phyloP scores from a whole-genome alignment of 352 stramenopile genomes.

The Globisporangium alternatum region DNA sequence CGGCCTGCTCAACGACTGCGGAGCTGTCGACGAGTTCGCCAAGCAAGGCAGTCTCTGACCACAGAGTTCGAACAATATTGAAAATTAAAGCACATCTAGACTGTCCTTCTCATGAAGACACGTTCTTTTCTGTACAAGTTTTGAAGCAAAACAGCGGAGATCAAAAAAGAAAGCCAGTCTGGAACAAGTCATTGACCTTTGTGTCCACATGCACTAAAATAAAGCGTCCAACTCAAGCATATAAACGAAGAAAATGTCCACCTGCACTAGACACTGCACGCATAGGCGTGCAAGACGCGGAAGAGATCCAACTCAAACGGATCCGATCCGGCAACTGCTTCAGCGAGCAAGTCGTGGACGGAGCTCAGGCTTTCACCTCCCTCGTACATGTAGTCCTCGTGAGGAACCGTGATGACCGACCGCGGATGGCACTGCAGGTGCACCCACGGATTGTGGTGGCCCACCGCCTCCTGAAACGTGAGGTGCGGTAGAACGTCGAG shows the following conservation, averaged over 20 bases:
- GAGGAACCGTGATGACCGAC: background rate
- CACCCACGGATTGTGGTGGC: background rate
- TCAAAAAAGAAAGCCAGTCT: no score
- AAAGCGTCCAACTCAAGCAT: background rate
- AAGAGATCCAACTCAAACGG: background rate
- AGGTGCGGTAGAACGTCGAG: background rate
- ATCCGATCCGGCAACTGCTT: background rate
- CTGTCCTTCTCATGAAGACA: background rate
- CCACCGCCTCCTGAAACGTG: background rate
- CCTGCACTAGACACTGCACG: background rate
- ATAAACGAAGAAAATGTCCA: background rate
- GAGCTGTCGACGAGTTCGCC: constrained; percentile 56
- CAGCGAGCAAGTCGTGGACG: background rate
- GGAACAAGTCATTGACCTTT: background rate
- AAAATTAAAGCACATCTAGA: background rate
- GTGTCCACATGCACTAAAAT: background rate
- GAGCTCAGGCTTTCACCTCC: background rate
- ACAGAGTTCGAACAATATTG: background rate
- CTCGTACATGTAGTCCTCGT: background rate
- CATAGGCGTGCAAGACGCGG: background rate
- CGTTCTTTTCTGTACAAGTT: background rate
- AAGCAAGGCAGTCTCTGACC: background rate
- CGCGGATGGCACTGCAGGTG: background rate
- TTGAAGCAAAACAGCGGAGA: no score
- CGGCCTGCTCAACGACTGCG: constrained; percentile 59